These are phyloP conservation scores for Moesziomyces parantarcticus DNA, from an alignment of 1,284 basidiomycete species.

Conservation along the genomic window DNA sequence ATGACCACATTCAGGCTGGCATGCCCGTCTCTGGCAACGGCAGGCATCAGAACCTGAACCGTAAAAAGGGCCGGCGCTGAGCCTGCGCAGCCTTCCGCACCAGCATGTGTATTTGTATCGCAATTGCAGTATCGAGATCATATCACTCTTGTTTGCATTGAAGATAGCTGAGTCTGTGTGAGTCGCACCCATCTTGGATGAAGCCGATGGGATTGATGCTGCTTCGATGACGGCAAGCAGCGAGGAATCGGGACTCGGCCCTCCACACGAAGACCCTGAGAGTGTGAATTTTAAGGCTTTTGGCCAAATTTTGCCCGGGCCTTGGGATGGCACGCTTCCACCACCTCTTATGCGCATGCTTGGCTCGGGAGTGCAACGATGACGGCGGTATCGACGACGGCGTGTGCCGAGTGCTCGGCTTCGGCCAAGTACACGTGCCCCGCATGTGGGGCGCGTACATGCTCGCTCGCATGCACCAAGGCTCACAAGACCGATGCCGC, in stretches of 20 bases:
- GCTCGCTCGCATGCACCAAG: slow-evolving; percentile 28
- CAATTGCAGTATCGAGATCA: neutral
- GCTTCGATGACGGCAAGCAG: too few relatives aligned
- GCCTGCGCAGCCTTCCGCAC: too few relatives aligned
- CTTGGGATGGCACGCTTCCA: neutral
- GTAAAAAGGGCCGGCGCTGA: slow-evolving; percentile 42
- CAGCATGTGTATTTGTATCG: slow-evolving; percentile 11
- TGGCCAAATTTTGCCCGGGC: neutral
- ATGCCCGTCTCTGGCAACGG: slow-evolving; percentile 35
- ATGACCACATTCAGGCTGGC: slow-evolving; percentile 59
- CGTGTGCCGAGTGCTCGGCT: slow-evolving; percentile 11
- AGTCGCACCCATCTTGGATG: too few relatives aligned
- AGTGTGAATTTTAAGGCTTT: neutral
- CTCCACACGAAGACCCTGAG: neutral
- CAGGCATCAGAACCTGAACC: slow-evolving; percentile 30
- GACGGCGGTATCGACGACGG: slow-evolving; percentile 17
- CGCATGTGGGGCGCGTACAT: slow-evolving; percentile 19
- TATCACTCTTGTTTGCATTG: neutral
- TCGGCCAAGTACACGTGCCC: slow-evolving; percentile 48
- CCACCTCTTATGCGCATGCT: neutral
- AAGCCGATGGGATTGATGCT: too few relatives aligned
- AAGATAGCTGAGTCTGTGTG: too few relatives aligned
- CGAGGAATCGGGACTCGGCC: neutral
- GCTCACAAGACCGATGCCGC: slow-evolving; percentile 20
- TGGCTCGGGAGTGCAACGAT: slow-evolving; percentile 1